These are phyloP conservation scores for Penicillium sp. DNA, from an alignment of 2,329 filamentous ascomycete genomes.

Conservation along the genomic window DNA sequence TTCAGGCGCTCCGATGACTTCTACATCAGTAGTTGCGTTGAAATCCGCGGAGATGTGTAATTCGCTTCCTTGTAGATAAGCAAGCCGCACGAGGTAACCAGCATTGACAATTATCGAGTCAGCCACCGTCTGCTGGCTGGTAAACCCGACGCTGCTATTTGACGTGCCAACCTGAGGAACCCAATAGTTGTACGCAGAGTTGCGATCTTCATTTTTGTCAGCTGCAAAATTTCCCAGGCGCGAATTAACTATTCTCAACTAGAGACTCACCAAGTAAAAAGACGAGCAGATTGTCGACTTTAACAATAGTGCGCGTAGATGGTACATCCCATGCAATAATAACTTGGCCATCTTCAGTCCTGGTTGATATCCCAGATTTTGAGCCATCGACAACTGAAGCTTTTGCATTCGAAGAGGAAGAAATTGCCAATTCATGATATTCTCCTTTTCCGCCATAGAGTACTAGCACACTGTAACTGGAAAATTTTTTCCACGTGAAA, in stretches of 20 bases:
- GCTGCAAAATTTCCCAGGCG: slow-evolving; percentile 14
- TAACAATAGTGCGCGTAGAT: slow-evolving; percentile 39
- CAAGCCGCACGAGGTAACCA: slow-evolving; percentile 44
- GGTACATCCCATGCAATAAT: slow-evolving; percentile 54
- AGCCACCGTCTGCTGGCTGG: slow-evolving; percentile 25
- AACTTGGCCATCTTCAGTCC: slow-evolving; percentile 22
- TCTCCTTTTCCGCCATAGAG: slow-evolving; percentile 39
- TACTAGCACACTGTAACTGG: slow-evolving; percentile 48
- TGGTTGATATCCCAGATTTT: slow-evolving; percentile 24
- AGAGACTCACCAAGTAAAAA: slow-evolving; percentile 48
- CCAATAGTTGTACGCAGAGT: slow-evolving; percentile 45
- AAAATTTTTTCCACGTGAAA: slow-evolving; percentile 56
- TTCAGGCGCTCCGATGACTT: slow-evolving; percentile 63
- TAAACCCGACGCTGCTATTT: slow-evolving; percentile 27
- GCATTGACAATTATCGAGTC: slow-evolving; percentile 40
- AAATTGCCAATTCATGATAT: slow-evolving; percentile 40
- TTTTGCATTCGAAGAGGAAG: slow-evolving; percentile 19
- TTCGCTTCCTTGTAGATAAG: slow-evolving; percentile 51
- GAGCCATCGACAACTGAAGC: slow-evolving; percentile 32
- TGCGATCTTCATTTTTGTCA: slow-evolving; percentile 44
- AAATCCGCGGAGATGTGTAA: slow-evolving; percentile 67
- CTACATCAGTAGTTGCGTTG: slow-evolving; percentile 64
- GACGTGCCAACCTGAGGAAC: slow-evolving; percentile 33
- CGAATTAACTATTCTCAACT: not conserved
- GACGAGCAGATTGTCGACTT: slow-evolving; percentile 47